Evolutionary conservation across 2,329 filamentous ascomycete species (phyloP), one percentile per base, ranked within the genome.

Genomic region (Albifimbria verrucaria): DNA sequence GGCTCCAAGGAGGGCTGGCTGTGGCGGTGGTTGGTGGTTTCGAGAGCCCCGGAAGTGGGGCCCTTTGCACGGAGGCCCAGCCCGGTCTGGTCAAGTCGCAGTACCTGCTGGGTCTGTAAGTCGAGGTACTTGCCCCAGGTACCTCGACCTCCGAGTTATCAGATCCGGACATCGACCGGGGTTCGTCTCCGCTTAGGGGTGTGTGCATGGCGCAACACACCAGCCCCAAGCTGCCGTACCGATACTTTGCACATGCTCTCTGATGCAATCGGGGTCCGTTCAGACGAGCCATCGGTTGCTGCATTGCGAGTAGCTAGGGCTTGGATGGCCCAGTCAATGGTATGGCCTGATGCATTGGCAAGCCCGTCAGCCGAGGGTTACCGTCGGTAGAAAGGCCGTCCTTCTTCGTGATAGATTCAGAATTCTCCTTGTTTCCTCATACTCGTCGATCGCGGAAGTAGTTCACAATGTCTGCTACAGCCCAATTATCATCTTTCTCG

Each of bases 401-500:
- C 12, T 39, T n/a, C 18, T 39, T 6, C 32, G 32, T 7, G 32
- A 15, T 32, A n/a, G 32, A 17, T 12, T 12, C 18, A 15, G 32
- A 12, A 39, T 39, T n/a, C 12, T 39, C 32, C 15, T n/a, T 39
- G 12, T 17, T 6, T 39, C 32, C 15, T n/a, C 32, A 39, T 17
- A 17, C 32, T 4, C 18, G 12, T 12, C 5, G 18, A 17, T 15
- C 32, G 32, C 18, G 32, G 18, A 39, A 39, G 15, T n/a, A n/a
- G 32, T 28, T 18, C 26, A 50, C 43, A 57, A 66, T 67, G 61
- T 59, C 60, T 39, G 51, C 62, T 36, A 52, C 59, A 44, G 55
- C 64, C 46, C 59, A 60, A 24, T 59, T 70, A 42, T 57, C 62
- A 21, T 59, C 59, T 46, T 55, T 68, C 44, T 62, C 65, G 20